Percentiles rank a stretch among this genome's conserved stretches.
Conservation (phyloP, 2,329 filamentous ascomycete genomes). For the Colletotrichum magnum region DNA sequence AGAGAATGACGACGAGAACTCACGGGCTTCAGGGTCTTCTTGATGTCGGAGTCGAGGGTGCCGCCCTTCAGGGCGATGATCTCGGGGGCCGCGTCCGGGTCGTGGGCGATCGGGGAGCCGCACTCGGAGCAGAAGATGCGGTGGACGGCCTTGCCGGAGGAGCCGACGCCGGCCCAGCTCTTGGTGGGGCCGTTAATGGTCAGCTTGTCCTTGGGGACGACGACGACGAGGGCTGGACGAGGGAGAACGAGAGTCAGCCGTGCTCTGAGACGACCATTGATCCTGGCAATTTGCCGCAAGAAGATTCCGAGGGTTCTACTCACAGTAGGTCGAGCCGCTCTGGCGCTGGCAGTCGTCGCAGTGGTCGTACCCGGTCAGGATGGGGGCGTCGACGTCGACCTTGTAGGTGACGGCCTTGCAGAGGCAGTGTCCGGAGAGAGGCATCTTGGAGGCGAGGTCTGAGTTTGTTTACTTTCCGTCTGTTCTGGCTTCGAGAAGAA, state of each 20-base stretch:
- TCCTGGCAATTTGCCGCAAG: neutral
- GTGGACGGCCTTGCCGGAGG: constrained; percentile 74
- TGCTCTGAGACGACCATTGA: neutral
- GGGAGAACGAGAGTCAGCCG: neutral
- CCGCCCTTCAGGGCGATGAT: constrained; percentile 80
- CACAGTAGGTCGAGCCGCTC: constrained; percentile 78
- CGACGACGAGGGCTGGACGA: constrained; percentile 72
- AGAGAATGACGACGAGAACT: constrained; percentile 44
- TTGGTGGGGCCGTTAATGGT: constrained; percentile 75
- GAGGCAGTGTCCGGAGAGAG: constrained; percentile 78
- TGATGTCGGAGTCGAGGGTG: constrained; percentile 73
- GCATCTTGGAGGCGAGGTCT: constrained; percentile 61
- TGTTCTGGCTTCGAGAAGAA: constrained; percentile 23
- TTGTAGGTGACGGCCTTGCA: constrained; percentile 81
- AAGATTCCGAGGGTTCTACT: constrained; percentile 43
- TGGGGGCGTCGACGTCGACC: constrained; percentile 64
- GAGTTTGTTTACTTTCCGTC: neutral
- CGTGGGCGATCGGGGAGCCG: constrained; percentile 78
- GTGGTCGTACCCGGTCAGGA: constrained; percentile 76
- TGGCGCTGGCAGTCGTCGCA: constrained; percentile 82
- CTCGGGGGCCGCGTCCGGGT: constrained; percentile 77
- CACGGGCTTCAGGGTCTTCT: constrained; percentile 77
- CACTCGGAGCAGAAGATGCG: constrained; percentile 79
- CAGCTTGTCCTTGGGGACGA: constrained; percentile 77
- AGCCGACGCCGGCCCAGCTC: constrained; percentile 72